Conservation (phyloP, 2,329 filamentous ascomycete genomes). For the Talaromyces sp. region DNA sequence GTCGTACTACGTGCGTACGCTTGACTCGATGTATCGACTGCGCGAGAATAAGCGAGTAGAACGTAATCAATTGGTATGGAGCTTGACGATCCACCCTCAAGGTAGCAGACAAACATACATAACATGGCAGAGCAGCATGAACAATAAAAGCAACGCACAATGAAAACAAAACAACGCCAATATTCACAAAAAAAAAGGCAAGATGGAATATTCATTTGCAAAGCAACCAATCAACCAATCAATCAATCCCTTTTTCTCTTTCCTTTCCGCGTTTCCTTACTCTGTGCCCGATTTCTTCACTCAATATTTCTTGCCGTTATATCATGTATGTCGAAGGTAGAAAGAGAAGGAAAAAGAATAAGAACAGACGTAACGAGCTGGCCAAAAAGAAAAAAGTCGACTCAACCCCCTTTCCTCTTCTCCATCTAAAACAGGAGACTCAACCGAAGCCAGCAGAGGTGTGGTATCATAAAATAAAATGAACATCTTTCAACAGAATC, state of each 20-base stretch:
- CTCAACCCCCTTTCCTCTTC: background rate
- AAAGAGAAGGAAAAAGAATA: background rate
- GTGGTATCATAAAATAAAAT: conserved; percentile 18
- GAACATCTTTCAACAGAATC: conserved; percentile 23
- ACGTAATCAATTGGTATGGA: background rate
- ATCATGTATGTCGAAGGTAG: background rate
- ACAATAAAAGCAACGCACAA: background rate
- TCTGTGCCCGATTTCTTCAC: background rate
- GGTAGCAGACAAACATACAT: background rate
- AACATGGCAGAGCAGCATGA: background rate
- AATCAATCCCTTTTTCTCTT: background rate
- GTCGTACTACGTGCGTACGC: background rate
- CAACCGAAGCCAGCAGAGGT: conserved; percentile 5
- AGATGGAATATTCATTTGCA: background rate
- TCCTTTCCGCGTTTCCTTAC: background rate
- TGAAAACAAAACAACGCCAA: conserved; percentile 1
- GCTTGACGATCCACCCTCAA: background rate
- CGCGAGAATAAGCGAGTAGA: background rate
- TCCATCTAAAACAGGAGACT: conserved; percentile 2
- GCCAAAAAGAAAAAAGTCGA: background rate
- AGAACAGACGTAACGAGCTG: background rate
- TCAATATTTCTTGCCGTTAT: background rate
- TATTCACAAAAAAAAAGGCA: conserved; percentile 1
- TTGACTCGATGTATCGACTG: background rate
- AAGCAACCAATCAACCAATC: background rate